Conservation (phyloP, 2,329 filamentous ascomycete species). For the Dichotomopilus funicola region DNA sequence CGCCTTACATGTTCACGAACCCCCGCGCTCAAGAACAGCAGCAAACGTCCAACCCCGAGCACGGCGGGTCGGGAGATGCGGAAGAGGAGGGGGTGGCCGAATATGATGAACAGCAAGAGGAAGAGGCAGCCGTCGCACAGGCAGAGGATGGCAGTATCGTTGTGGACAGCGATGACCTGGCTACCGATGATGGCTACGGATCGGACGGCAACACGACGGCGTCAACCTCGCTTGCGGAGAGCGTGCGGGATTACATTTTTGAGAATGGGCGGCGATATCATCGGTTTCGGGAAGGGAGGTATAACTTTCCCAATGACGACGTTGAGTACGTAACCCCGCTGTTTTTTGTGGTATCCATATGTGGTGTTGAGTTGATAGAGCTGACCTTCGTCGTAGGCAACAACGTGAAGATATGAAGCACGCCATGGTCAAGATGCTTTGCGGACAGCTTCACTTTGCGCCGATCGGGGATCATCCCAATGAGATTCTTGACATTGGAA, state of each 20-base stretch:
- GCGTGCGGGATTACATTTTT: constrained; percentile 43
- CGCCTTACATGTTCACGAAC: constrained; percentile 7
- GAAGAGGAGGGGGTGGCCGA: constrained; percentile 7
- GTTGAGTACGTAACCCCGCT: constrained; percentile 33
- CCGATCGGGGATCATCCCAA: constrained; percentile 43
- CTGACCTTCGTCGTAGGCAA: constrained; percentile 29
- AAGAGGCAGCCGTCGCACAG: constrained; percentile 23
- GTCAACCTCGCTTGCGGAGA: constrained; percentile 31
- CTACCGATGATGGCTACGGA: constrained; percentile 27
- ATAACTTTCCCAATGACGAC: constrained; percentile 56
- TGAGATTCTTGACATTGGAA: constrained; percentile 51
- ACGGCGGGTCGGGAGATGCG: background rate
- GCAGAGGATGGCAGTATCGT: constrained; percentile 26
- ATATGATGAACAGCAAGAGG: constrained; percentile 11
- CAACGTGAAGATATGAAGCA: constrained; percentile 54
- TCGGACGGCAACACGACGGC: constrained; percentile 26
- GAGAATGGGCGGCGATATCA: constrained; percentile 57
- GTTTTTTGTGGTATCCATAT: background rate
- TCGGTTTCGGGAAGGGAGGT: constrained; percentile 46
- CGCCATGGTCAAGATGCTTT: constrained; percentile 43
- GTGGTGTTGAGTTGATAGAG: background rate
- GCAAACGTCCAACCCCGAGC: background rate
- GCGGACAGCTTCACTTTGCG: constrained; percentile 45
- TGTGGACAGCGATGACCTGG: constrained; percentile 26
- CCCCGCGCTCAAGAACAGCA: background rate